phyloP scores from a whole-genome alignment of 2,329 filamentous ascomycete genomes.

The Purpureocillium lavendulum region DNA sequence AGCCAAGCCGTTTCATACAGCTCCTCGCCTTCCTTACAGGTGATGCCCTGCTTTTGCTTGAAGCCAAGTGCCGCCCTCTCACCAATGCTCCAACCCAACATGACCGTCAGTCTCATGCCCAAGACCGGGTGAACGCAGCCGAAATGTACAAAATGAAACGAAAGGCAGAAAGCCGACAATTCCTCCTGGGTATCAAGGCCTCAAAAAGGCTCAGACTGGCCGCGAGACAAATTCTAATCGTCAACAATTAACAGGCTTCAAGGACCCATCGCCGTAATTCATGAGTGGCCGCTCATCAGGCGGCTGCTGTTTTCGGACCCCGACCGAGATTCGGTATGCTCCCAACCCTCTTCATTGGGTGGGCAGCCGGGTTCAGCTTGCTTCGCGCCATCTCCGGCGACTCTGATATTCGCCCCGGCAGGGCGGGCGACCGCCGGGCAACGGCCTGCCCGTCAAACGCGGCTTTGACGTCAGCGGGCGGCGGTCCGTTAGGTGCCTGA shows the following conservation, averaged over 20 bases:
- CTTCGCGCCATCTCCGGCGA: conserved; percentile 37
- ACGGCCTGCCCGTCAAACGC: conserved; percentile 13
- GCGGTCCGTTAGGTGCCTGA: conserved; percentile 9
- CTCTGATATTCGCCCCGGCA: conserved; percentile 22
- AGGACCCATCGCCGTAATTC: not conserved
- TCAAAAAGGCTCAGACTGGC: conserved; percentile 17
- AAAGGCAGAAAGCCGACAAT: conserved; percentile 12
- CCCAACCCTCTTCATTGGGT: conserved; percentile 8
- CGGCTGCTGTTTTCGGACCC: conserved; percentile 25
- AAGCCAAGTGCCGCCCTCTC: not conserved
- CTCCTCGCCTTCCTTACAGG: too few species aligned
- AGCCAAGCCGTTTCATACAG: too few species aligned
- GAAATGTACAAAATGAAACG: not conserved
- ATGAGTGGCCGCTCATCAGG: conserved; percentile 11
- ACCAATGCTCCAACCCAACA: not conserved
- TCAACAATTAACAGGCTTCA: not conserved
- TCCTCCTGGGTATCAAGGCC: conserved; percentile 29
- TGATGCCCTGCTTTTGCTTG: too few species aligned
- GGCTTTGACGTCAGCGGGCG: conserved; percentile 14
- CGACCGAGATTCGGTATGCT: conserved; percentile 21
- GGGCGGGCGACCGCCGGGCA: conserved; percentile 17
- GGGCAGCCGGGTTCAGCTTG: conserved; percentile 16
- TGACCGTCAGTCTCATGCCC: too few species aligned
- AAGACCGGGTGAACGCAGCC: too few species aligned
- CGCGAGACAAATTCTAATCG: conserved; percentile 5